phyloP scores from a whole-genome alignment of 2,329 filamentous ascomycete species.

The Hirsutella minnesotensis region DNA sequence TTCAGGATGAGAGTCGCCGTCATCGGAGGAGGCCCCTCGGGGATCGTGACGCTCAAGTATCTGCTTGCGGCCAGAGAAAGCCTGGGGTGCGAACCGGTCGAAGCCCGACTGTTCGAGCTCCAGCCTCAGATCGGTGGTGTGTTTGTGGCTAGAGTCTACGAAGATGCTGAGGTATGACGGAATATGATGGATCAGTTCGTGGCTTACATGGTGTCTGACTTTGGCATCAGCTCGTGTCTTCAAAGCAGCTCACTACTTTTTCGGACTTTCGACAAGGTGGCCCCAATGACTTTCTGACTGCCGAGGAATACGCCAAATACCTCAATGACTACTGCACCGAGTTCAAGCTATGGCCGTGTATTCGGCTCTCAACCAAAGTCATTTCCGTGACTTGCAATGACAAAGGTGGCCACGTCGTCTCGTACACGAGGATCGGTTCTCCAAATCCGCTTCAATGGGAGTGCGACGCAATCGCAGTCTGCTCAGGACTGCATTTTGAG shows the following conservation, averaged over 20 bases:
- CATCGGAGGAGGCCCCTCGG: slow-evolving; percentile 24
- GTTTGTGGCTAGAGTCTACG: slow-evolving; percentile 29
- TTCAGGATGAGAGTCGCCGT: slow-evolving; percentile 18
- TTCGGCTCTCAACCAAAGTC: slow-evolving; percentile 20
- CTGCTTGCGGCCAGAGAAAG: slow-evolving; percentile 18
- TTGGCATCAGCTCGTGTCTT: slow-evolving; percentile 25
- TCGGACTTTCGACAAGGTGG: slow-evolving; percentile 28
- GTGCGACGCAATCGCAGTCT: slow-evolving; percentile 31
- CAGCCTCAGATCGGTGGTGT: slow-evolving; percentile 28
- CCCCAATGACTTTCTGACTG: slow-evolving; percentile 27
- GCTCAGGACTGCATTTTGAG: slow-evolving; percentile 27
- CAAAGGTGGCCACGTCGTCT: not conserved
- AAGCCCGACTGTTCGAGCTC: slow-evolving; percentile 28
- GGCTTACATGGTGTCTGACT: not conserved
- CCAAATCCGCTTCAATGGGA: slow-evolving; percentile 11
- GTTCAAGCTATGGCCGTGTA: slow-evolving; percentile 25
- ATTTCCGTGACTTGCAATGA: slow-evolving; percentile 8
- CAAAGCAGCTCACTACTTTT: slow-evolving; percentile 34
- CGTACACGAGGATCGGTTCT: not conserved
- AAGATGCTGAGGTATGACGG: slow-evolving; percentile 31
- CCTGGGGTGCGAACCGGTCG: slow-evolving; percentile 19
- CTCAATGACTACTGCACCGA: slow-evolving; percentile 25
- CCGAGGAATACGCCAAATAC: slow-evolving; percentile 25
- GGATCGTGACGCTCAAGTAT: slow-evolving; percentile 24
- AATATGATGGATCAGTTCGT: slow-evolving; percentile 22